A percentile compares a stretch with the other conserved stretches of the same genome.
phyloP scores from a whole-genome alignment of 805 yeast genomes.

The Kodamaea leandrae region DNA sequence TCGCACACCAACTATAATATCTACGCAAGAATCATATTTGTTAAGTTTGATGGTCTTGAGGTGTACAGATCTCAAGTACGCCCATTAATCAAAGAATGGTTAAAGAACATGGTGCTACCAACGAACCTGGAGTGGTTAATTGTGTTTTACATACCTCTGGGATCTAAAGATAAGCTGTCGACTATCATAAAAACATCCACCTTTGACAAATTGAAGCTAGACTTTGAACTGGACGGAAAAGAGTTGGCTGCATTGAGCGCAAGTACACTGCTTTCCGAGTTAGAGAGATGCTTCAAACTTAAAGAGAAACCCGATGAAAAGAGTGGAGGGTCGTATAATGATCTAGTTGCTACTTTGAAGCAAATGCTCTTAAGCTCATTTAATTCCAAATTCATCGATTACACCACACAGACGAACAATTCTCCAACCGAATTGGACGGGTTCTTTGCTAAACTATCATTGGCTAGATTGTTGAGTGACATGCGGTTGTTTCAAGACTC shows the following conservation, averaged over 20 bases:
- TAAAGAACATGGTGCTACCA: constrained; percentile 40
- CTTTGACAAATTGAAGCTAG: constrained; percentile 53
- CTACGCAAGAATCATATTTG: constrained; percentile 65
- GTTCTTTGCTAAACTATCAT: constrained; percentile 46
- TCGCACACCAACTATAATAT: constrained; percentile 31
- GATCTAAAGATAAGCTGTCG: constrained; percentile 32
- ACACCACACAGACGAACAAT: neutral
- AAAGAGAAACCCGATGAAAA: constrained; percentile 38
- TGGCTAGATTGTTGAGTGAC: constrained; percentile 52
- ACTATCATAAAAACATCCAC: constrained; percentile 45
- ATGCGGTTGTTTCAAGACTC: constrained; percentile 64
- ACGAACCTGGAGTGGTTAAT: constrained; percentile 60
- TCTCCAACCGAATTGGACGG: neutral
- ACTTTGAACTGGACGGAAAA: constrained; percentile 45
- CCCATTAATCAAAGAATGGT: constrained; percentile 82
- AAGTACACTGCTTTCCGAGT: constrained; percentile 1
- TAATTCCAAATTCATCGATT: constrained; percentile 8
- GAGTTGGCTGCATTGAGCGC: constrained; percentile 21
- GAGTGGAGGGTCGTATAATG: constrained; percentile 51
- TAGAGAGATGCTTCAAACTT: constrained; percentile 41
- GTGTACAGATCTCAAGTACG: constrained; percentile 76
- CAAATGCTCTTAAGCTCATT: constrained; percentile 53
- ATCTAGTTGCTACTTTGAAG: constrained; percentile 45
- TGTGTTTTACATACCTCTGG: constrained; percentile 47
- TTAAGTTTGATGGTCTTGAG: constrained; percentile 65